phyloP scores from a whole-genome alignment of 2,329 filamentous ascomycete genomes.

The Talaromyces islandicus region DNA sequence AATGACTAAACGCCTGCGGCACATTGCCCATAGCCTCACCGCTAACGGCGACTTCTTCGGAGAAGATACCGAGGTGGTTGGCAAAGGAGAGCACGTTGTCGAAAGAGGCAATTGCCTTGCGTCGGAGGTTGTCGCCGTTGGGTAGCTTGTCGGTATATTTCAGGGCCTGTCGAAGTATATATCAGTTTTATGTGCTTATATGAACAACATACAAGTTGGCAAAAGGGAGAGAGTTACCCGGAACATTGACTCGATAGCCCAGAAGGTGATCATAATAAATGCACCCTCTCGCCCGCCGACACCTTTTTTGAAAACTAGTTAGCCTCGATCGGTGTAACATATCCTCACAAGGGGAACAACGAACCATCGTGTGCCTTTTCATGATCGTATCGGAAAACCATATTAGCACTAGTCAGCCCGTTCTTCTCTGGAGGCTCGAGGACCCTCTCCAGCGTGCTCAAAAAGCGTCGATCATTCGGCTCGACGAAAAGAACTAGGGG shows the following conservation, averaged over 20 bases:
- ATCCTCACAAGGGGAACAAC: conserved; percentile 13
- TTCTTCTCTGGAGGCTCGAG: conserved; percentile 67
- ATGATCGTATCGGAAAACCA: conserved; percentile 71
- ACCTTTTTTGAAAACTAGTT: conserved; percentile 38
- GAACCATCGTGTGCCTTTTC: conserved; percentile 62
- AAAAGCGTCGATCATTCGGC: conserved; percentile 69
- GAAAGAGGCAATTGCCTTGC: conserved; percentile 59
- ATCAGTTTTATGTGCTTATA: neutral
- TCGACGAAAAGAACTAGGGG: conserved; percentile 75
- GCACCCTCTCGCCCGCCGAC: conserved; percentile 70
- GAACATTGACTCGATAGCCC: conserved; percentile 73
- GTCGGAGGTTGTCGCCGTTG: conserved; percentile 24
- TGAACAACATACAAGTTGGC: neutral
- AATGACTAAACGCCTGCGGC: conserved; percentile 71
- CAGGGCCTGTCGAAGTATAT: conserved; percentile 17
- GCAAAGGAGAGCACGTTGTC: conserved; percentile 73
- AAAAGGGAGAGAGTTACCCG: conserved; percentile 43
- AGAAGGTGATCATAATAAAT: conserved; percentile 78
- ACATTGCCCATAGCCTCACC: conserved; percentile 77
- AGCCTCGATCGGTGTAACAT: neutral
- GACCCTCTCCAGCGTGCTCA: conserved; percentile 66
- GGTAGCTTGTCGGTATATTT: conserved; percentile 26
- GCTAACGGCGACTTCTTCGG: conserved; percentile 67
- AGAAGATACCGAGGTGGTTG: conserved; percentile 73
- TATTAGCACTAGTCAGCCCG: conserved; percentile 66